Base-by-base conservation (phyloP, 345 rosid species). In the Bretschneidera sinensis region DNA sequence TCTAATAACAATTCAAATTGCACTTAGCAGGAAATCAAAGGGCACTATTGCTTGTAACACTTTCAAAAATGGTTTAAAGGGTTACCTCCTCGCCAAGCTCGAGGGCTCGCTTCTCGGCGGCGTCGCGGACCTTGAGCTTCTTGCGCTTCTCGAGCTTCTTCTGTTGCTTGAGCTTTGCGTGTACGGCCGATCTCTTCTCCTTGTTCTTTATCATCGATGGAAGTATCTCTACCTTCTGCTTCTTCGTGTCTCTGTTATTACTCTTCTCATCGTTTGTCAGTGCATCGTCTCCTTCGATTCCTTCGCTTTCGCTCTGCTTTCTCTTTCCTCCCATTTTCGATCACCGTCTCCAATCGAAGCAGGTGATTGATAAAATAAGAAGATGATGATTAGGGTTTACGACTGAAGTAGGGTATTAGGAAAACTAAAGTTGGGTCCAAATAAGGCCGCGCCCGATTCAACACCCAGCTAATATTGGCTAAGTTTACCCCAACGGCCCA, bases 1-100 rank as follows among this genome's bases (percentile, higher is more conserved):
- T n/a, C n/a, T n/a, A n/a, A n/a, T n/a, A n/a, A n/a, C n/a, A n/a
- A n/a, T n/a, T n/a, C n/a, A n/a, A n/a, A n/a, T n/a, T n/a, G n/a
- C n/a, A n/a, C n/a, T n/a, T n/a, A n/a, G n/a, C n/a, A n/a, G n/a
- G n/a, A n/a, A n/a, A n/a, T n/a, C n/a, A n/a, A n/a, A n/a, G n/a
- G n/a, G n/a, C n/a, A n/a, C n/a, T n/a, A n/a, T n/a, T n/a, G n/a
- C n/a, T n/a, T n/a, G n/a, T n/a, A n/a, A n/a, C n/a, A n/a, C n/a
- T n/a, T n/a, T n/a, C n/a, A n/a, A n/a, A n/a, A n/a, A n/a, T n/a
- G n/a, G 15, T 5, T 5, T 1, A 5, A 35, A 6, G 14, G 19
- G 35, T 21, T 66, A 92, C 98, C 96, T 94, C 97, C 59, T 90
- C 92, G 16, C 99, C 99, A 51, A 94, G 96, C 75, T 88, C 95